Evolutionary conservation across 225 moss, liverwort and hornwort species (phyloP).

Genomic region (Neckera pumila): DNA sequence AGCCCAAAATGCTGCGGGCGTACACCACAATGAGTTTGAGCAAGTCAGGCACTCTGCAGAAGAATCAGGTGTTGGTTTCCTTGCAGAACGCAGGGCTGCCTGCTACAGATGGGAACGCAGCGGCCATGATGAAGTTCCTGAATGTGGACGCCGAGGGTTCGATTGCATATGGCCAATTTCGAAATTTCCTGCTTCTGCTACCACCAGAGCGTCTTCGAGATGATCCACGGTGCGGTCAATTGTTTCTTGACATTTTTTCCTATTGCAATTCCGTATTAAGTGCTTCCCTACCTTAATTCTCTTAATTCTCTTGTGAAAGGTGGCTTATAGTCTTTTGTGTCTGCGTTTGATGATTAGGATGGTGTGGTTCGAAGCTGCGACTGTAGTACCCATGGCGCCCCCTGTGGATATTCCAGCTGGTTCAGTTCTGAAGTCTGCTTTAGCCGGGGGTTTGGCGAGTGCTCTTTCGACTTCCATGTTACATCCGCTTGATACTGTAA

Average conservation of each 20-base stretch:
- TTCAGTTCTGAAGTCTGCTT: constrained; percentile 54
- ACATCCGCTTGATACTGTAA: constrained; percentile 57
- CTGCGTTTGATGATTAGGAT: constrained; percentile 19
- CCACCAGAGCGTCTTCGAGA: constrained; percentile 65
- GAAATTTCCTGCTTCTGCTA: constrained; percentile 59
- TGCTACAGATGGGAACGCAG: constrained; percentile 53
- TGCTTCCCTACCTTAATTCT: not conserved
- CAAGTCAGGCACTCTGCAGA: constrained; percentile 60
- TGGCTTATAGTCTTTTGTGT: not conserved
- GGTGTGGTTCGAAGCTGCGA: constrained; percentile 71
- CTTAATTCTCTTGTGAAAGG: not conserved
- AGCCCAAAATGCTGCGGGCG: constrained; percentile 58
- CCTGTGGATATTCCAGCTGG: constrained; percentile 59
- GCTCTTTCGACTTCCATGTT: constrained; percentile 61
- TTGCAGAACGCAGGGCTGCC: constrained; percentile 51
- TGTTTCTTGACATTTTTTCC: not conserved
- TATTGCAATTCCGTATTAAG: not conserved
- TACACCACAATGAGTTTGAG: constrained; percentile 52
- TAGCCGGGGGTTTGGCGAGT: constrained; percentile 60
- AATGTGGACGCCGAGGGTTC: constrained; percentile 51
- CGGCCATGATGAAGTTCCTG: constrained; percentile 63
- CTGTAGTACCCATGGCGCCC: constrained; percentile 61
- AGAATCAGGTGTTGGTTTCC: constrained; percentile 49
- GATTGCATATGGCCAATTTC: constrained; percentile 58
- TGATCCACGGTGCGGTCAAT: constrained; percentile 38